Percentiles rank a stretch among this genome's conserved stretches.
phyloP scores from a whole-genome alignment of 805 yeast species.

The Saccharomycopsis schoenii region DNA sequence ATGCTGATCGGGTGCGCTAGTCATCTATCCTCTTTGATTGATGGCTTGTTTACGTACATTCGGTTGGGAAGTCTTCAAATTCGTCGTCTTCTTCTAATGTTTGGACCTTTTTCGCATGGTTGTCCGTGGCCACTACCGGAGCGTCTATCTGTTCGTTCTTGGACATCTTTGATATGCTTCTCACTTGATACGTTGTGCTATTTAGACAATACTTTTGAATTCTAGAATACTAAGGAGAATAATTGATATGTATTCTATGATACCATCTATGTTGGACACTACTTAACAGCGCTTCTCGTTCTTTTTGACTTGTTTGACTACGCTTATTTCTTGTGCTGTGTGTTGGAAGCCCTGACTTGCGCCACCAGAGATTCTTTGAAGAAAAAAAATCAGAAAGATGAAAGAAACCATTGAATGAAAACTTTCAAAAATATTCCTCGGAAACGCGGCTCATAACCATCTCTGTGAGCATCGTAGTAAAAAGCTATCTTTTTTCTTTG shows the following conservation, averaged over 20 bases:
- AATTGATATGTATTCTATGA: background rate
- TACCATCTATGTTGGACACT: background rate
- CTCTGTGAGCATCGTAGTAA: no score
- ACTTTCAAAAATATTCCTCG: no score
- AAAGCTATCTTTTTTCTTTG: no score
- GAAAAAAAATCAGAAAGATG: no score
- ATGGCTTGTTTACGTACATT: slow-evolving; percentile 31
- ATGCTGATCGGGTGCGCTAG: background rate
- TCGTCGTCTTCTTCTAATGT: slow-evolving; percentile 93
- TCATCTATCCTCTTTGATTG: no score
- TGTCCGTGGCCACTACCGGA: slow-evolving; percentile 1
- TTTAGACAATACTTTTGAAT: no score
- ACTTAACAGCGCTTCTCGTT: background rate
- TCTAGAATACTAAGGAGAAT: no score
- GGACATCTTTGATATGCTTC: slow-evolving; percentile 2
- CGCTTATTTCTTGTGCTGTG: background rate
- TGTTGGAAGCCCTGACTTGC: background rate
- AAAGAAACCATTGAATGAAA: no score
- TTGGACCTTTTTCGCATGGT: slow-evolving; percentile 31
- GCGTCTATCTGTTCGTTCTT: slow-evolving; percentile 7
- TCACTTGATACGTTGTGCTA: no score
- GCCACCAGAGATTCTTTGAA: background rate
- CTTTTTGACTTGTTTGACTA: background rate
- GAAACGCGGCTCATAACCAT: no score
- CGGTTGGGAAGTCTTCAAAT: slow-evolving; percentile 93